Evolutionary conservation across 305 asterid species (phyloP).

Genomic region (Fraxinus velutina): DNA sequence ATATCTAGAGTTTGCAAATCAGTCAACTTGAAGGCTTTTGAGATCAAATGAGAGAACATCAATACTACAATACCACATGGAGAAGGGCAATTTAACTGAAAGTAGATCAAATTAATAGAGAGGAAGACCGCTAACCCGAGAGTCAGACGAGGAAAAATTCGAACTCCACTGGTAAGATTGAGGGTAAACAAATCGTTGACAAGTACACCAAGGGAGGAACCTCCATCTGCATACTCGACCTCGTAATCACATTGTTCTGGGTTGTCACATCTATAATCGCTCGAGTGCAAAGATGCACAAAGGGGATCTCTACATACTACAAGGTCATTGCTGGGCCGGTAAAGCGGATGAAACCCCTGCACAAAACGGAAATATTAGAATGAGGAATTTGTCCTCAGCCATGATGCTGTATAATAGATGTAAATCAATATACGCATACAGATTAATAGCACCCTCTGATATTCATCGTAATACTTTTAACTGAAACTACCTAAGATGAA

Average conservation of each 20-base stretch:
- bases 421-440: background rate
- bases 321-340: conserved; percentile 82
- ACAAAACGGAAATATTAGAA: background rate
- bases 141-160: conserved; percentile 61
- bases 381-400: background rate
- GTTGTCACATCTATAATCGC: conserved; percentile 59
- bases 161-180: conserved; percentile 61
- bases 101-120: background rate
- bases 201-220: conserved; percentile 90
- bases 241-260: conserved; percentile 92
- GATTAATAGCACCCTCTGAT: background rate
- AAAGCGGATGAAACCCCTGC: conserved; percentile 85
- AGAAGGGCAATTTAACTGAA: background rate
- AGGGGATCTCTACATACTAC: conserved; percentile 79
- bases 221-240: conserved; percentile 97
- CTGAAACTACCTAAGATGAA: background rate
- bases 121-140: conserved; percentile 54
- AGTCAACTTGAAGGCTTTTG: background rate
- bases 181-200: conserved; percentile 64
- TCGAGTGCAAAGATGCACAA: conserved; percentile 76
- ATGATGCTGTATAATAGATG: background rate
- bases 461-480: background rate
- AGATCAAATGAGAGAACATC: background rate
- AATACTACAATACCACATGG: background rate
- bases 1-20: too few species aligned